Percentiles rank a stretch among this genome's conserved stretches.
Conservation (phyloP, 2,329 filamentous ascomycete species). For the Trichoderma sp. region DNA sequence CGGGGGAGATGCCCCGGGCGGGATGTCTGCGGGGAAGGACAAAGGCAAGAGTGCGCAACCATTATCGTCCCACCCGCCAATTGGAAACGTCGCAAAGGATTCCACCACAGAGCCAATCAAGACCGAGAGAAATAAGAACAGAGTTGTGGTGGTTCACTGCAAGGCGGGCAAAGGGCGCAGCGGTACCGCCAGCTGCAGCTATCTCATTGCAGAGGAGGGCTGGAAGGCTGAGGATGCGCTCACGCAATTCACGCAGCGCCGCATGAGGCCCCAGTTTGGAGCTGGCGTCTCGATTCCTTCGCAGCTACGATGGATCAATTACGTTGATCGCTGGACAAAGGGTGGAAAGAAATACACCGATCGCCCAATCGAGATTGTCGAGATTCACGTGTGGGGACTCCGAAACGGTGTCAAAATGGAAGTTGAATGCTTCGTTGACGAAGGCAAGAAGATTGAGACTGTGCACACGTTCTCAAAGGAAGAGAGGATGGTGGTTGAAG, state of each 20-base stretch:
- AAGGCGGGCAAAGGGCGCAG: slow-evolving; percentile 95
- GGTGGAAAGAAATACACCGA: slow-evolving; percentile 79
- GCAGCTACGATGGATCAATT: slow-evolving; percentile 82
- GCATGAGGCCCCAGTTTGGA: slow-evolving; percentile 89
- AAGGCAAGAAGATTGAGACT: slow-evolving; percentile 80
- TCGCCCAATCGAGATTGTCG: slow-evolving; percentile 77
- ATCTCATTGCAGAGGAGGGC: slow-evolving; percentile 82
- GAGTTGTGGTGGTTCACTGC: slow-evolving; percentile 91
- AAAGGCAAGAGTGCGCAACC: slow-evolving; percentile 3
- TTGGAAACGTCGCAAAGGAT: not conserved
- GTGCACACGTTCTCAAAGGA: slow-evolving; percentile 77
- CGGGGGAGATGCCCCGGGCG: slow-evolving; percentile 44
- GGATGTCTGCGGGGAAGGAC: not conserved
- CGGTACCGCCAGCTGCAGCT: slow-evolving; percentile 84
- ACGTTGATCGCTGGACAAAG: slow-evolving; percentile 83
- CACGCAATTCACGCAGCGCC: slow-evolving; percentile 68
- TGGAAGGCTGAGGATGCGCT: slow-evolving; percentile 58
- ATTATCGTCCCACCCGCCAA: not conserved
- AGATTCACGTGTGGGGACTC: slow-evolving; percentile 88
- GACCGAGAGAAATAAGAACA: slow-evolving; percentile 42
- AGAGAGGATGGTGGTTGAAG: slow-evolving; percentile 71
- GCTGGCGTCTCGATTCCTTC: slow-evolving; percentile 90
- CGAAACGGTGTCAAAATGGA: slow-evolving; percentile 84
- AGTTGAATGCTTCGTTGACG: slow-evolving; percentile 83
- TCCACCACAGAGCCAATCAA: slow-evolving; percentile 25